A percentile compares a stretch with the other conserved stretches of the same genome.
These are phyloP conservation scores for Solanum medicagineum DNA, from an alignment of 257 asterid species.

Conservation along the genomic window DNA sequence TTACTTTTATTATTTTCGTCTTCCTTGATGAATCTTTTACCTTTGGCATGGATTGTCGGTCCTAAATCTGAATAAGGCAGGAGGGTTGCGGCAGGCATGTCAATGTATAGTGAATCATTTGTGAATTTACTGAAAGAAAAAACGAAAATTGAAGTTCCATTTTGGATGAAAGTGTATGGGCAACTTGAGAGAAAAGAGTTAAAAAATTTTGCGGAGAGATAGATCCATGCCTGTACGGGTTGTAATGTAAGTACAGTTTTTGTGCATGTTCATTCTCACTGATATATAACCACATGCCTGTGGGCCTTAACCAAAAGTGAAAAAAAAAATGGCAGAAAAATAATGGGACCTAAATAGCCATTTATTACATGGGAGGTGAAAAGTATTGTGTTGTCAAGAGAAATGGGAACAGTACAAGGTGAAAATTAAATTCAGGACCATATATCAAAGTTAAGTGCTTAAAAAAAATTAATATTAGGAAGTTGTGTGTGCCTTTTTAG, in stretches of 20 bases:
- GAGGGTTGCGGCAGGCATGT: background rate
- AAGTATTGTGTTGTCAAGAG: slow-evolving; percentile 44
- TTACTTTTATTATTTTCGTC: no score
- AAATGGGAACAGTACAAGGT: slow-evolving; percentile 60
- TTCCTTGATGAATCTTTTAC: background rate
- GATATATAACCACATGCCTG: slow-evolving; percentile 30
- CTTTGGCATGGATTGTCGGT: background rate
- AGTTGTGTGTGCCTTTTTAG: background rate
- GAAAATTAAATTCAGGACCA: slow-evolving; percentile 25
- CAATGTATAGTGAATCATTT: background rate
- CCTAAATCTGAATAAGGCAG: background rate
- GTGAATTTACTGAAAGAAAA: background rate
- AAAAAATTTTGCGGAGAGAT: background rate
- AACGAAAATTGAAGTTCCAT: background rate
- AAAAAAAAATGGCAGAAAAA: slow-evolving; percentile 19
- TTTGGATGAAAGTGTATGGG: background rate
- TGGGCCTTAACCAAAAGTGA: slow-evolving; percentile 16
- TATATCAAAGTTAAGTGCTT: background rate
- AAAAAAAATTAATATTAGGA: background rate
- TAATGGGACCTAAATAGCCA: slow-evolving; percentile 17
- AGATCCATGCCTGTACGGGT: slow-evolving; percentile 3
- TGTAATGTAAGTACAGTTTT: background rate
- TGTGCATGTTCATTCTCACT: background rate
- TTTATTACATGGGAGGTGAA: slow-evolving; percentile 16
- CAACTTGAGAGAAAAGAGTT: background rate